These are phyloP conservation scores for Blastobotrys proliferans DNA, from an alignment of 1,139 yeast species.

Conservation along the genomic window DNA sequence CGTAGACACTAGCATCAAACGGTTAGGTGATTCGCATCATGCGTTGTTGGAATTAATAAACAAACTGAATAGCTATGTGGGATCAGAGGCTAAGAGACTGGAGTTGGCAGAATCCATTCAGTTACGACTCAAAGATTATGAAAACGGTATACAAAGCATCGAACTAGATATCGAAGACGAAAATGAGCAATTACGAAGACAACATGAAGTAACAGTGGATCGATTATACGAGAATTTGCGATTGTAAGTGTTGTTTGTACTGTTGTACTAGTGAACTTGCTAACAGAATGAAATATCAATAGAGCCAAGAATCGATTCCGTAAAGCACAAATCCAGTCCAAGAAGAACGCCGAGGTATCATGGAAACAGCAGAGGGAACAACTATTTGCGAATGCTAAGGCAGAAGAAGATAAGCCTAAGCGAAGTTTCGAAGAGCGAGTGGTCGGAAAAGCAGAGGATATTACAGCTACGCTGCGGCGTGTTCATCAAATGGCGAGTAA, in stretches of 20 bases:
- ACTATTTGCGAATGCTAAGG: conserved; percentile 19
- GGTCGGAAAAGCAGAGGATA: conserved; percentile 47
- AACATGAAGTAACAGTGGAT: conserved; percentile 24
- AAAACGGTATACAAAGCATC: conserved; percentile 24
- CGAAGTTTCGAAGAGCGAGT: conserved; percentile 36
- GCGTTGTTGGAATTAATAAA: conserved; percentile 23
- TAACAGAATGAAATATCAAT: conserved; percentile 1
- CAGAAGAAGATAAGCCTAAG: conserved; percentile 4
- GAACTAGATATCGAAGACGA: conserved; percentile 21
- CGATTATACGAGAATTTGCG: conserved; percentile 27
- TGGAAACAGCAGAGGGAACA: conserved; percentile 27
- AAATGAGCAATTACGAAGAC: conserved; percentile 12
- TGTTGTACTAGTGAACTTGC: neutral
- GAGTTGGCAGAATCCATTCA: conserved; percentile 31
- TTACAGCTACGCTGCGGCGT: conserved; percentile 50
- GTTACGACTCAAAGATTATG: conserved; percentile 27
- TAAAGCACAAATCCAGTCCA: conserved; percentile 31
- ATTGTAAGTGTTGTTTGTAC: too few species aligned
- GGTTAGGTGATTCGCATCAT: conserved; percentile 20
- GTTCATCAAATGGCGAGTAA: conserved; percentile 51
- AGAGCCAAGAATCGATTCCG: conserved; percentile 25
- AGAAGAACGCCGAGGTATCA: conserved; percentile 22
- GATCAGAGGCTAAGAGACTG: conserved; percentile 23
- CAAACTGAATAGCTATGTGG: conserved; percentile 20
- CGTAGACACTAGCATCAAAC: conserved; percentile 2